A percentile compares a stretch with the other conserved stretches of the same genome.
Conservation (phyloP, 2,329 filamentous ascomycete genomes). For the Trichoderma simmonsii region DNA sequence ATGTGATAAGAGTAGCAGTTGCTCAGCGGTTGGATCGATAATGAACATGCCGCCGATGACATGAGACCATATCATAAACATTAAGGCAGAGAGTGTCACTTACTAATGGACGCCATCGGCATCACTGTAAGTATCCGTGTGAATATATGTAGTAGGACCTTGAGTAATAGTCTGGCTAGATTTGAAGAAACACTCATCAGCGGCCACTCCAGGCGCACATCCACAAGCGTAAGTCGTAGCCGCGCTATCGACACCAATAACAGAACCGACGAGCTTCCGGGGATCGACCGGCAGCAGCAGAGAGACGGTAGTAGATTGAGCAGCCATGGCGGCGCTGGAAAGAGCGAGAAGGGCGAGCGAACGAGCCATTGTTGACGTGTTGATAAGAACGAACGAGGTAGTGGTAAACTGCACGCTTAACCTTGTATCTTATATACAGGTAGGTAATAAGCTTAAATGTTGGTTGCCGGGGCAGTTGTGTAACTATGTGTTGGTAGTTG, state of each 20-base stretch:
- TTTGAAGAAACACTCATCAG: background rate
- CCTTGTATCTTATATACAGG: background rate
- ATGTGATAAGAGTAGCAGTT: background rate
- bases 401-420: background rate
- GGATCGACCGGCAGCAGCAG: slow-evolving; percentile 29
- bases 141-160: slow-evolving; percentile 28
- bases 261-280: slow-evolving; percentile 21
- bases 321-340: slow-evolving; percentile 26
- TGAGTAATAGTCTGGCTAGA: slow-evolving; percentile 27
- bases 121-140: background rate
- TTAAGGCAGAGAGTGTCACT: background rate
- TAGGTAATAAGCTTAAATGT: background rate
- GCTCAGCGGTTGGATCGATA: background rate
- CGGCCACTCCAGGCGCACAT: slow-evolving; percentile 23
- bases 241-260: slow-evolving; percentile 3
- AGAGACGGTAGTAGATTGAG: slow-evolving; percentile 27
- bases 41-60: background rate
- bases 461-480: background rate
- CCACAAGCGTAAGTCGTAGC: slow-evolving; percentile 32
- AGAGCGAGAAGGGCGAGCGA: slow-evolving; percentile 28
- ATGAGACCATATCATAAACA: background rate
- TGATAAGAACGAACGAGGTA: background rate
- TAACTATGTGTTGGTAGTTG: background rate
- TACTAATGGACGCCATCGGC: background rate
- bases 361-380: slow-evolving; percentile 18